Evolutionary conservation across 2,329 filamentous ascomycete species (phyloP), one percentile per base, ranked within the genome.

Genomic region (Colletotrichum viniferum): DNA sequence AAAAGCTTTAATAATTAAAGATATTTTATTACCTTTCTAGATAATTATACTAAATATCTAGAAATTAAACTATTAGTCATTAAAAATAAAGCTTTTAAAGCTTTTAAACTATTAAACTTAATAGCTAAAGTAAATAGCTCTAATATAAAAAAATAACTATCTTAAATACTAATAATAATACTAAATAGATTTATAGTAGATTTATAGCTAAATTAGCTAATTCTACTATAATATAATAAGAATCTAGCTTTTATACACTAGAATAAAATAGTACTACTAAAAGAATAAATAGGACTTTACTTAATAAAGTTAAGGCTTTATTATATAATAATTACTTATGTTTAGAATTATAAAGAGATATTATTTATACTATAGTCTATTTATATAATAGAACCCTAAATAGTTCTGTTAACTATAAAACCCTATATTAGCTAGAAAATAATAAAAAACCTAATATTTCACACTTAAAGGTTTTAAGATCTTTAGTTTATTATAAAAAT

Each of bases 21-120:
- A n/a, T n/a, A n/a, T n/a, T n/a, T n/a, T n/a, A n/a, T n/a, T n/a
- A n/a, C n/a, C n/a, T n/a, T n/a, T n/a, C n/a, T n/a, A n/a, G n/a
- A n/a, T n/a, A n/a, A n/a, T n/a, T n/a, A n/a, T n/a, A n/a, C n/a
- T n/a, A n/a, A n/a, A n/a, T n/a, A n/a, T n/a, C n/a, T n/a, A n/a
- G n/a, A n/a, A 16, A 48, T 2, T 1, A 48, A 1, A 1, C 14
- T n/a, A n/a, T n/a, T n/a, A 55, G 12, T 21, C 12, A 55, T 1
- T 21, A n/a, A 55, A 55, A 1, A 21, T 21, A 2, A 55, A 10
- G 21, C 12, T 10, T 55, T n/a, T 21, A 5, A 55, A 55, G 18
- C 48, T 5, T 55, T 12, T 55, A 55, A 55, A 5, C 12, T 55
- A n/a, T n/a, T 55, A 12, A n/a, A 55, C 12, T 55, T 55, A 55